A percentile compares a stretch with the other conserved stretches of the same genome.
These are phyloP conservation scores for Claviceps paspali DNA, from an alignment of 2,329 filamentous ascomycete genomes.

Conservation along the genomic window DNA sequence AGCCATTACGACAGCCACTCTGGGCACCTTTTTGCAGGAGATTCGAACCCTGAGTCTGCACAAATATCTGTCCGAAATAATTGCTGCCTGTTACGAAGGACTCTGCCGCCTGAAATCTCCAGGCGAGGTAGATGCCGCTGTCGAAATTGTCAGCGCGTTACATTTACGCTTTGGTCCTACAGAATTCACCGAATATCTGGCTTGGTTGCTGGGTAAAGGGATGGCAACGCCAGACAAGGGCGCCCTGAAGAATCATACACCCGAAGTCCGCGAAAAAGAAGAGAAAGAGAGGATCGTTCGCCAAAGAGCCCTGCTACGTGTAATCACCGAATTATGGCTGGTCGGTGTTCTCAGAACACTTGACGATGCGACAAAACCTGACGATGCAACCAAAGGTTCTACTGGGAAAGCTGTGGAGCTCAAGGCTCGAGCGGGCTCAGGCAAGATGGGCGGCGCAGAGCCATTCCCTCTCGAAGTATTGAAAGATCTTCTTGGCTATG, in stretches of 20 bases:
- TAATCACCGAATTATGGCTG: slow-evolving; percentile 93
- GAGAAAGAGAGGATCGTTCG: slow-evolving; percentile 84
- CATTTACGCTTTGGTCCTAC: slow-evolving; percentile 85
- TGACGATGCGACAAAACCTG: slow-evolving; percentile 46
- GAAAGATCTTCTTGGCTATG: slow-evolving; percentile 87
- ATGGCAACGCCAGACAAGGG: slow-evolving; percentile 82
- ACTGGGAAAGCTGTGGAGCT: slow-evolving; percentile 47
- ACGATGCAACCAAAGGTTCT: slow-evolving; percentile 46
- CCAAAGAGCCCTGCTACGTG: slow-evolving; percentile 71
- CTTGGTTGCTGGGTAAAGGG: slow-evolving; percentile 82
- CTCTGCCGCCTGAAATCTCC: slow-evolving; percentile 82
- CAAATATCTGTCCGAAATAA: slow-evolving; percentile 95
- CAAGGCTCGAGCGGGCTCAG: slow-evolving; percentile 37
- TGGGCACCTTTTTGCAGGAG: slow-evolving; percentile 75
- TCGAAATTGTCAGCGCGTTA: slow-evolving; percentile 87
- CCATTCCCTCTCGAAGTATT: slow-evolving; percentile 95
- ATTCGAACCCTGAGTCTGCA: slow-evolving; percentile 80
- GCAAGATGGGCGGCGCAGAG: slow-evolving; percentile 54
- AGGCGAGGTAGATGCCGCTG: slow-evolving; percentile 79
- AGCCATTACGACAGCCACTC: slow-evolving; percentile 64
- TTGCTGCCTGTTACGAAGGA: slow-evolving; percentile 89
- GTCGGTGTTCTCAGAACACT: slow-evolving; percentile 76
- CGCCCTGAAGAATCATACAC: slow-evolving; percentile 58
- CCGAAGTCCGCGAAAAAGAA: slow-evolving; percentile 80
- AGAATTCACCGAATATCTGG: slow-evolving; percentile 83